Percentiles rank a stretch among this genome's conserved stretches.
Evolutionary conservation across 805 yeast species (phyloP).

Genomic region (Naumovozyma dairenensis): DNA sequence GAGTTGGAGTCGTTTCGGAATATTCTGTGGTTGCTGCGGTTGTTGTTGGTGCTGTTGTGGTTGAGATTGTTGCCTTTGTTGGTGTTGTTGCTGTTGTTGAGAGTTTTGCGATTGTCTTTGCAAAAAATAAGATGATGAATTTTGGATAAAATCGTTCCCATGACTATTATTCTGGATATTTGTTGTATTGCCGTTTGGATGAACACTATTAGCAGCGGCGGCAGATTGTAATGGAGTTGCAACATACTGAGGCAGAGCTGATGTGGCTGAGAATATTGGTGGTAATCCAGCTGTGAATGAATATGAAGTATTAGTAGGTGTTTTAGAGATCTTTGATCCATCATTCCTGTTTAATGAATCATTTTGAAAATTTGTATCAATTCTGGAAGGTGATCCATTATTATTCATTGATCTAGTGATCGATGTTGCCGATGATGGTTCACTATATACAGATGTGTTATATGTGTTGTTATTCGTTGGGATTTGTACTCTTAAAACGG

Average conservation of each 20-base stretch:
- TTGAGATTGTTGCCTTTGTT: slow-evolving; percentile 17
- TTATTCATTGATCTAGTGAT: neutral
- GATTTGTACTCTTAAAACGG: slow-evolving; percentile 55
- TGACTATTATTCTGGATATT: slow-evolving; percentile 11
- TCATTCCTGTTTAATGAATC: neutral
- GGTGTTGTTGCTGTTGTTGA: slow-evolving; percentile 3
- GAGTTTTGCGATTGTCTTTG: slow-evolving; percentile 27
- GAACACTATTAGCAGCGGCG: slow-evolving; percentile 17
- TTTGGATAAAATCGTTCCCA: slow-evolving; percentile 12
- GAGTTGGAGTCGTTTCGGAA: too few relatives aligned
- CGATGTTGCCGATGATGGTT: slow-evolving; percentile 32
- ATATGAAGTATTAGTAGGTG: slow-evolving; percentile 3
- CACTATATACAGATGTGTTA: slow-evolving; percentile 22
- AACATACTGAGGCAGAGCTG: slow-evolving; percentile 25
- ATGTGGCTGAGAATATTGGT: slow-evolving; percentile 23
- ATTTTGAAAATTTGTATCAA: slow-evolving; percentile 2
- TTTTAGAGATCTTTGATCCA: too few relatives aligned
- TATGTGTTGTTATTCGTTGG: slow-evolving; percentile 36
- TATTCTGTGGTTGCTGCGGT: slow-evolving; percentile 9
- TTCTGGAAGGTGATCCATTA: neutral
- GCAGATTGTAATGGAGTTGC: slow-evolving; percentile 27
- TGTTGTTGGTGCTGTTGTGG: slow-evolving; percentile 18
- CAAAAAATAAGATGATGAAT: slow-evolving; percentile 2
- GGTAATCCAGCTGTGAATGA: slow-evolving; percentile 16
- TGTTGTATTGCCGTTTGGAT: slow-evolving; percentile 24